Evolutionary conservation across 2,329 filamentous ascomycete species (phyloP).

Genomic region (Xylaria sp.): DNA sequence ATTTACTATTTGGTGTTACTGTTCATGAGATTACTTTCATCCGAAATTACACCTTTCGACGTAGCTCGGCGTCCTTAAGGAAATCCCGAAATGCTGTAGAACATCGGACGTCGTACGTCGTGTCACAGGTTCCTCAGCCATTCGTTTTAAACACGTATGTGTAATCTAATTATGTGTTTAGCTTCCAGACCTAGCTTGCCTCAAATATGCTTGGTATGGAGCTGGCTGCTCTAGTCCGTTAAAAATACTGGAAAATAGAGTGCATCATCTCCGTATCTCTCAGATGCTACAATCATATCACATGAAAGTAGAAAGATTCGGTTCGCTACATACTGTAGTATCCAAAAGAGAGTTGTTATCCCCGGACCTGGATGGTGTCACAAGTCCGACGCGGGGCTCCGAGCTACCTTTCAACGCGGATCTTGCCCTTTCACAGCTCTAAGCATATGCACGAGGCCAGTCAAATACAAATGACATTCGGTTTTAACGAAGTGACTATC

Average conservation of each 20-base stretch:
- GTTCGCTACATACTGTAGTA: too few species aligned
- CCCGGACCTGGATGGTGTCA: background rate
- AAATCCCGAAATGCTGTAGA: background rate
- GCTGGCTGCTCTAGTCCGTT: background rate
- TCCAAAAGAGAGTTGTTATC: background rate
- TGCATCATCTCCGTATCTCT: background rate
- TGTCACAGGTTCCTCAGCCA: background rate
- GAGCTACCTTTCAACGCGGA: background rate
- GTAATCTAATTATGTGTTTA: background rate
- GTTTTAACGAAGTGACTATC: background rate
- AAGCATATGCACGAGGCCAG: slow-evolving; percentile 1
- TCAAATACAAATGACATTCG: background rate
- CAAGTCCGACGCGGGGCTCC: background rate
- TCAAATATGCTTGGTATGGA: too few species aligned
- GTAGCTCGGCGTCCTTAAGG: background rate
- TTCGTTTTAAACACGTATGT: background rate
- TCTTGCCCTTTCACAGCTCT: background rate
- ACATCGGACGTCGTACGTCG: slow-evolving; percentile 6
- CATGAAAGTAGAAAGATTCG: background rate
- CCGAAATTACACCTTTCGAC: background rate
- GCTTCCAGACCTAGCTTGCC: background rate
- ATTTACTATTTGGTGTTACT: background rate
- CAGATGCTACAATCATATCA: background rate
- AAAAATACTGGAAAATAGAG: background rate
- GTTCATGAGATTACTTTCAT: background rate